Evolutionary conservation across 2,329 filamentous ascomycete species (phyloP), one percentile per base, ranked within the genome.

Genomic region (Pseudodiploospora longispora): DNA sequence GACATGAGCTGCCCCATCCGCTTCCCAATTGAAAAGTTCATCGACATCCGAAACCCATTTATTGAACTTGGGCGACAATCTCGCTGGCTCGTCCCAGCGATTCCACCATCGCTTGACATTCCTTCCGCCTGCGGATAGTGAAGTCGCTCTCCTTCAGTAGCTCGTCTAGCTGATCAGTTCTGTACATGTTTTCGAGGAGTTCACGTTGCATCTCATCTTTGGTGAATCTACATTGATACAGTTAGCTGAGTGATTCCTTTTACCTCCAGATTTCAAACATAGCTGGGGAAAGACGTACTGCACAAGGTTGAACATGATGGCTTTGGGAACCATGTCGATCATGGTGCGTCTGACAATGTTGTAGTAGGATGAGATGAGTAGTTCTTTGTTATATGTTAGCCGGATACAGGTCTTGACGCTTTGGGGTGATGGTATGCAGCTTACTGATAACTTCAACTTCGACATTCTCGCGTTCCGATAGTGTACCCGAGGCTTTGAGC

Each of bases 311-410:
- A 97, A 78, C 93, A 98, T 98, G 62, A 98, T 94, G 35, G 93
- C 93, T 72, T 98, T 98, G 55, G 93, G 93, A 5, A 98, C 93
- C 93, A 98, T 98, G 61, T 98, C 93, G 54, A 97, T 96, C 89
- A 98, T 94, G 49, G 94, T 98, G 55, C 93, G 79, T 73, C 89
- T 88, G 53, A 96, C 90, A 62, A 98, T 98, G 69, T 95, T 96
- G 71, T 87, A 98, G 74, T 98, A 98, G 1, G 89, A 96, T 45
- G 82, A 85, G 61, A 98, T 98, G 47, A 98, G 76, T 51, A 98
- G 81, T 71, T 98, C 87, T 93, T 10, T 5, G n/a, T 4, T 19
- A 12, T 30, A 33, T 7, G 6, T 9, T 7, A 6, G 12, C 31
- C 27, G 7, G 19, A 19, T 19, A 19, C 19, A 19, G 29, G 6